These are phyloP conservation scores for Fusarium sp. DNA, from an alignment of 2,329 filamentous ascomycete genomes.

Conservation along the genomic window DNA sequence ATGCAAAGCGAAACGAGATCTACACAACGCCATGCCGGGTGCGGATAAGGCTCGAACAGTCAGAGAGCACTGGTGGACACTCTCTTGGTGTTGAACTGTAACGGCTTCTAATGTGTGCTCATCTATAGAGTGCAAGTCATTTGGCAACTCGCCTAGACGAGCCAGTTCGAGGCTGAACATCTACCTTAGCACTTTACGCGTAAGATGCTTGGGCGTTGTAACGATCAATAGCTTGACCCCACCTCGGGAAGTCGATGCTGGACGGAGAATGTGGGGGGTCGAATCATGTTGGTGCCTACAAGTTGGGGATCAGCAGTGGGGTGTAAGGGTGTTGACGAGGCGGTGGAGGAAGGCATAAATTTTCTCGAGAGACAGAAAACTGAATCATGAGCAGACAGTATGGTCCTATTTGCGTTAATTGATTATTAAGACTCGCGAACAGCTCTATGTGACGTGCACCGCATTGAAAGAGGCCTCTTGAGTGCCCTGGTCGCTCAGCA, in stretches of 20 bases:
- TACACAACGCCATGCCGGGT: constrained; percentile 40
- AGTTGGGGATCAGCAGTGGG: constrained; percentile 32
- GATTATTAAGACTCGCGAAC: neutral
- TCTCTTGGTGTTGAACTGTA: constrained; percentile 22
- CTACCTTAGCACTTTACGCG: constrained; percentile 32
- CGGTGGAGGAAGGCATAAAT: constrained; percentile 46
- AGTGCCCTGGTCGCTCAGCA: neutral
- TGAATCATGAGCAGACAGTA: constrained; percentile 26
- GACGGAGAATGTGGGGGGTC: constrained; percentile 46
- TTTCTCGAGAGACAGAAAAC: constrained; percentile 11
- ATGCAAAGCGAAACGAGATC: constrained; percentile 38
- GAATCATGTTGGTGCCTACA: constrained; percentile 38
- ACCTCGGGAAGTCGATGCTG: constrained; percentile 45
- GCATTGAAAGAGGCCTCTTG: neutral
- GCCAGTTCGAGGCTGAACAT: constrained; percentile 21
- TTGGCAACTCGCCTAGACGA: constrained; percentile 29
- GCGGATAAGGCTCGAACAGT: constrained; percentile 31
- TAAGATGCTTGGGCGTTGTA: constrained; percentile 14
- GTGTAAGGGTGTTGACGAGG: constrained; percentile 33
- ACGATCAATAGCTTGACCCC: constrained; percentile 35
- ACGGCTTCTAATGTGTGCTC: constrained; percentile 13
- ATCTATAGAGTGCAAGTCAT: constrained; percentile 19
- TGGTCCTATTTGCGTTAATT: neutral
- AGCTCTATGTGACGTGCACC: neutral
- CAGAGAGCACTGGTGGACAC: constrained; percentile 10